Percentiles rank a stretch among this genome's conserved stretches.
phyloP scores from a whole-genome alignment of 1,284 basidiomycete genomes.

The Apiotrichum akiyoshidainum region DNA sequence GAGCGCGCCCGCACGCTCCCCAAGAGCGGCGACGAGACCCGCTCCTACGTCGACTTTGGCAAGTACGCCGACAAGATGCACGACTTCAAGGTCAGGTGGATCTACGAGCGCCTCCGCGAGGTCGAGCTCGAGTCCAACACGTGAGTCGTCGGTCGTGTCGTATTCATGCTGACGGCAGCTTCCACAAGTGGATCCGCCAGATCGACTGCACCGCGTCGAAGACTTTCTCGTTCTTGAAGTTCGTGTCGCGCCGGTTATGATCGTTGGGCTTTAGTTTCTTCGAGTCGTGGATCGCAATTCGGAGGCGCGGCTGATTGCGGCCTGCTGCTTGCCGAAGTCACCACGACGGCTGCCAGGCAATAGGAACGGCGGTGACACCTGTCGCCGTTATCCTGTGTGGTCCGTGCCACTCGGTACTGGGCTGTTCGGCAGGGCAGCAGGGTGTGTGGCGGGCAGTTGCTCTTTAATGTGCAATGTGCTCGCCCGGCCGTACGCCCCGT shows the following conservation, averaged over 20 bases:
- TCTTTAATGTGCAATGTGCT: too few species aligned
- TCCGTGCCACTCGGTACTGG: too few species aligned
- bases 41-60: conserved; percentile 64
- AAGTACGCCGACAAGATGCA: conserved; percentile 63
- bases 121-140: conserved; percentile 76
- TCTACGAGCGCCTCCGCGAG: conserved; percentile 76
- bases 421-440: too few species aligned
- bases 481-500: too few species aligned
- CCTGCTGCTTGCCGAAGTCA: too few species aligned
- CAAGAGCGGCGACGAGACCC: conserved; percentile 13
- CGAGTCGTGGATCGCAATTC: background rate
- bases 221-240: conserved; percentile 41
- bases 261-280: too few species aligned
- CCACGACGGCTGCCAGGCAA: too few species aligned
- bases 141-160: conserved; percentile 56
- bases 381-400: too few species aligned
- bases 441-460: too few species aligned
- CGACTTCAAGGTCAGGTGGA: conserved; percentile 74
- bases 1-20: conserved; percentile 36
- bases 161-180: conserved; percentile 20
- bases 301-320: background rate
- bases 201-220: conserved; percentile 34
- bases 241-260: conserved; percentile 49
- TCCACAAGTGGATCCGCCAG: conserved; percentile 48
- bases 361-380: too few species aligned